Evolutionary conservation across 148 eudicot genomes (phyloP), one percentile per base, ranked within the genome.

Genomic region (Rhododendron henanense): DNA sequence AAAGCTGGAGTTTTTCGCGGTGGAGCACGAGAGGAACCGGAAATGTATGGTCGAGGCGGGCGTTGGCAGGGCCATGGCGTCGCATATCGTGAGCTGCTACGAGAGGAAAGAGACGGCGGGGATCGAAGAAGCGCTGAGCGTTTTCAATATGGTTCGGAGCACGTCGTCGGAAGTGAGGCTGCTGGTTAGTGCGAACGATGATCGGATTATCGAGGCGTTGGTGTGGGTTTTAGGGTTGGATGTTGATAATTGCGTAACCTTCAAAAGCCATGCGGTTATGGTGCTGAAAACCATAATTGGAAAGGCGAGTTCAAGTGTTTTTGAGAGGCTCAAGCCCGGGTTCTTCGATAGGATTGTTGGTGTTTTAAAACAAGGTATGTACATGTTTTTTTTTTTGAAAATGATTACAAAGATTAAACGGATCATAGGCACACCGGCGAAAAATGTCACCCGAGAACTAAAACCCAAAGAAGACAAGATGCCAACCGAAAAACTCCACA

Each of bases 221-320:
- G 83, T 73, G 5, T 92, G 93, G 93, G 88, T 88, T 57, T 87
- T 90, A 53, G 88, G 86, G 10, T 74, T 16, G 75, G 89, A 90
- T 13, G 39, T 83, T 10, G 47, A 78, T 18, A 51, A 84, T 59
- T 11, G 61, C 44, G 53, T n/a, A 0, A n/a, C 80, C 7, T 28
- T 89, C 4, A 90, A 88, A 44, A 77, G 51, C 59, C 90, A 90
- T 59, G 90, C 91, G 13, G 28, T 87, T 11, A 39, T 48, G 28
- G 82, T 85, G 33, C 48, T 90, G 15, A 90, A 85, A 80, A 63
- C 81, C 0, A 63, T 88, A 16, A 50, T 89, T 48, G 78, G 84
- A 33, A 88, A 86, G 74, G 89, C 91, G 18, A 81, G 57, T 44
- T 39, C 84, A 0, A 41, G 35, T 9, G 23, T 80, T 2, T 84